Conservation (phyloP, 495 filamentous ascomycete genomes). For the Extremus antarcticus region DNA sequence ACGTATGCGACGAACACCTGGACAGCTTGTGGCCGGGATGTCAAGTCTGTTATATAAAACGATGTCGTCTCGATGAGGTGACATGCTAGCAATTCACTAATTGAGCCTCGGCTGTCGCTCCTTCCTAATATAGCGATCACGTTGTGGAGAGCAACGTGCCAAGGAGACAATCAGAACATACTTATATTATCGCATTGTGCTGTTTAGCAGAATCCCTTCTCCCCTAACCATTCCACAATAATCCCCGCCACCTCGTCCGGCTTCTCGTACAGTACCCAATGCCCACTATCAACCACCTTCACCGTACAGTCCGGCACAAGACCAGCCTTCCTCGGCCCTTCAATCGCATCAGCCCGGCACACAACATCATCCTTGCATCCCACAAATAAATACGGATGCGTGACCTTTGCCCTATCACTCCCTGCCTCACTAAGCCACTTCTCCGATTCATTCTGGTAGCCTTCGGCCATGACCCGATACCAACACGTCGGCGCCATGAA, state of each 20-base stretch:
- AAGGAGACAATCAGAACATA: too few relatives aligned
- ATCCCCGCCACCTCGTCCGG: conserved; percentile 11
- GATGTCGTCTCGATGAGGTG: too few relatives aligned
- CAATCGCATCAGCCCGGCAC: conserved; percentile 1
- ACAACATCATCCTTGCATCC: conserved; percentile 8
- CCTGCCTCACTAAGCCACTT: conserved; percentile 5
- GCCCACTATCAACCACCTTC: conserved; percentile 9
- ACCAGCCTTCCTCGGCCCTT: conserved; percentile 5
- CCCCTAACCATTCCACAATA: conserved; percentile 4
- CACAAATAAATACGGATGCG: conserved; percentile 11
- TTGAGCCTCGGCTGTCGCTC: too few relatives aligned
- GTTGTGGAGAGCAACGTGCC: too few relatives aligned
- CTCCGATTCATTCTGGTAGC: conserved; percentile 9
- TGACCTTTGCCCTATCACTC: background rate
- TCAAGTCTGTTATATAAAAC: too few relatives aligned
- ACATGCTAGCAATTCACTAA: too few relatives aligned
- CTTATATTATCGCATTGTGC: too few relatives aligned
- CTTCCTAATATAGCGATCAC: too few relatives aligned
- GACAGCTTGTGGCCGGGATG: too few relatives aligned
- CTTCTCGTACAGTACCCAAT: conserved; percentile 17
- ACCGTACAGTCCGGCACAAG: conserved; percentile 11
- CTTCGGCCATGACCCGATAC: conserved; percentile 8
- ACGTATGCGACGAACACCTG: too few relatives aligned
- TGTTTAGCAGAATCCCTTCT: background rate
- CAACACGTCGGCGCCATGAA: conserved; percentile 8